A percentile compares a stretch with the other conserved stretches of the same genome.
phyloP scores from a whole-genome alignment of 169 alveolate species.

The Perkinsus olseni region DNA sequence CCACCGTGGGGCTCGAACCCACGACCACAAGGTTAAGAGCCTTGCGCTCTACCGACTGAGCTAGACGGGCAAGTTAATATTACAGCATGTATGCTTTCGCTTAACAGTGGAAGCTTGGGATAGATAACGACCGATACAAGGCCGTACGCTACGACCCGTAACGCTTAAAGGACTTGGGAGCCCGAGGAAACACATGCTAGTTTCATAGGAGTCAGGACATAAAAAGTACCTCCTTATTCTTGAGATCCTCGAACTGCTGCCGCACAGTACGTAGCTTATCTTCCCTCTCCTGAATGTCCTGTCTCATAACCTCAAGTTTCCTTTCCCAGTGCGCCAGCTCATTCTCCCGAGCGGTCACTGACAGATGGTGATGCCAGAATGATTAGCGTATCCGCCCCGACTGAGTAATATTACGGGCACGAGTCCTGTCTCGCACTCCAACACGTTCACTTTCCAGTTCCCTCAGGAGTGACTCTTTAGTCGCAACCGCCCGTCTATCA shows the following conservation, averaged over 20 bases:
- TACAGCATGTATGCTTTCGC: background rate
- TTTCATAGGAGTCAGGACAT: too few relatives aligned
- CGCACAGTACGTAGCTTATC: background rate
- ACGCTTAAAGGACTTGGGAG: too few relatives aligned
- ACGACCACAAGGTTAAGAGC: slow-evolving; percentile 98
- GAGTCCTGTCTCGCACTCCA: background rate
- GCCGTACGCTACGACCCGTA: too few relatives aligned
- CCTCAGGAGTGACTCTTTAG: background rate
- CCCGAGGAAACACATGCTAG: too few relatives aligned
- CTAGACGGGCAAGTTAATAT: slow-evolving; percentile 52
- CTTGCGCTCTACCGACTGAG: slow-evolving; percentile 99
- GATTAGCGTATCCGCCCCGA: background rate
- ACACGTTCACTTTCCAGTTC: background rate
- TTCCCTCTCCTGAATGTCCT: background rate
- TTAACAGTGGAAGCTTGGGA: too few relatives aligned
- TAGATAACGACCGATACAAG: too few relatives aligned
- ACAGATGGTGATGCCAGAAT: background rate
- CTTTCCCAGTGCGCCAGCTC: background rate
- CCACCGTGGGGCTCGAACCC: slow-evolving; percentile 95
- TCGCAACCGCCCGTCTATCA: background rate
- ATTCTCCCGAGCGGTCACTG: background rate
- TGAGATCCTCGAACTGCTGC: background rate
- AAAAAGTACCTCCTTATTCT: background rate
- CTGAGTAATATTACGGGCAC: background rate
- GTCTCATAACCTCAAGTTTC: background rate